Percentiles rank a stretch among this genome's conserved stretches.
These are phyloP conservation scores for Volvox africanus DNA, from an alignment of 139 green algal species.

Conservation along the genomic window DNA sequence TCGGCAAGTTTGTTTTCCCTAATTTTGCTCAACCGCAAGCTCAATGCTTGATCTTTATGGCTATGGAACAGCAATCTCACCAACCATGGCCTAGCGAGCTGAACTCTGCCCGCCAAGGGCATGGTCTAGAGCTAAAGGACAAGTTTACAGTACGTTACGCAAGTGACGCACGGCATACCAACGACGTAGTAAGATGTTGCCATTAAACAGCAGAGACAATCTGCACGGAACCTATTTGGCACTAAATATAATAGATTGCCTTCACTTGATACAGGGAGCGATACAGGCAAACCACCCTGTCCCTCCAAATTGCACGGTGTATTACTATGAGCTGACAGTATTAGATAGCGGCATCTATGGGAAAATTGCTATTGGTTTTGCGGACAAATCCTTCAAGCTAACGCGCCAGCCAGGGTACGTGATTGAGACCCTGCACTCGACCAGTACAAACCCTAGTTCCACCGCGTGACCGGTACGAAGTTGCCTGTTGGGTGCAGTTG, in stretches of 20 bases:
- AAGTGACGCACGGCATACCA: constrained; percentile 71
- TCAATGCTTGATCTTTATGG: neutral
- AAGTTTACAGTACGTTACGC: constrained; percentile 82
- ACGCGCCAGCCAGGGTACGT: constrained; percentile 85
- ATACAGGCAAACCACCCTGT: constrained; percentile 79
- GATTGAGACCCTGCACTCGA: neutral
- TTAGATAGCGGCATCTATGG: constrained; percentile 72
- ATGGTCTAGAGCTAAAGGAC: constrained; percentile 79
- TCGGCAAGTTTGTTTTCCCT: too few relatives aligned
- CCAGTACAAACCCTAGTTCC: constrained; percentile 6
- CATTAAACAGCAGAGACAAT: too few relatives aligned
- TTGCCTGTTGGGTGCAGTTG: constrained; percentile 62
- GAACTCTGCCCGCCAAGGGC: constrained; percentile 3
- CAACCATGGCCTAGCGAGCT: constrained; percentile 57
- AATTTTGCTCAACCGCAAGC: too few relatives aligned
- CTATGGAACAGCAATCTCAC: constrained; percentile 27
- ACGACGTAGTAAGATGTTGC: constrained; percentile 75
- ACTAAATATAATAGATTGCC: too few relatives aligned
- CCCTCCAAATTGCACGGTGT: constrained; percentile 72
- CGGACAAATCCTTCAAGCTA: constrained; percentile 76
- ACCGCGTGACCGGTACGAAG: neutral
- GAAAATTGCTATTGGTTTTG: constrained; percentile 85
- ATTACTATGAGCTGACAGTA: constrained; percentile 90
- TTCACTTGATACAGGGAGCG: constrained; percentile 24
- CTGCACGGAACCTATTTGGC: too few relatives aligned